Base-by-base conservation (phyloP, 1,284 basidiomycete genomes). In the Boletus calvinii region DNA sequence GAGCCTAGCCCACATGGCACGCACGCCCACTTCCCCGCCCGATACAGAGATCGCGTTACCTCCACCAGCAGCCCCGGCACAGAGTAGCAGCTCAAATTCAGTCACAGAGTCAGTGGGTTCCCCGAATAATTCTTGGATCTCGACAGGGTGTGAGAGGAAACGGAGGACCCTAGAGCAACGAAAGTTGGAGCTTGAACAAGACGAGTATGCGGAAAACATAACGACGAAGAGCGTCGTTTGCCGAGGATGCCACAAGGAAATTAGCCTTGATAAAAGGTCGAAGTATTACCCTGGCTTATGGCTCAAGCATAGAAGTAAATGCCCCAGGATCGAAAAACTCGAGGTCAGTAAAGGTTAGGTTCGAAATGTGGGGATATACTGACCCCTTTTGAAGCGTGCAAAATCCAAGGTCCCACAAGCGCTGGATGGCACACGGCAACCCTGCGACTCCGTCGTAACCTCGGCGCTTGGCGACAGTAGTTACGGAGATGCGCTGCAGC, bases 211-310 rank as follows among this genome's bases (percentile, higher is more conserved):
- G 12, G 46, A 43, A 18, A 50, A 56, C 43, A 39, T 71, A 5
- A 66, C 55, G 36, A 48, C 38, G 13, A 69, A 58, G 31, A 70
- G 63, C 30, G 69, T 67, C 1, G 44, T 54, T 1, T 67, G 66
- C 22, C 41, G 32, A 8, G 66, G 65, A 34, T 67, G 66, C 34
- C 10, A 45, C 24, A 71, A 42, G 50, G 55, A 52, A 29, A 67
- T 67, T 34, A 71, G 69, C 41, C 66, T 67, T 12, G 69, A 67
- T 39, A 71, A 70, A 47, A 43, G 66, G 42, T 71, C 69, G 1
- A 44, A 56, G 35, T 71, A 71, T 50, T 71, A 71, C 22, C 68
- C 66, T 24, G 66, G 66, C 6, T n/a, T 67, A 4, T 67, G 66
- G 66, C 34, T 44, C 43, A 67, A 67, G 51, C 66, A 67, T 35